phyloP scores from a whole-genome alignment of 495 filamentous ascomycete species.

The Penicillium desertorum region DNA sequence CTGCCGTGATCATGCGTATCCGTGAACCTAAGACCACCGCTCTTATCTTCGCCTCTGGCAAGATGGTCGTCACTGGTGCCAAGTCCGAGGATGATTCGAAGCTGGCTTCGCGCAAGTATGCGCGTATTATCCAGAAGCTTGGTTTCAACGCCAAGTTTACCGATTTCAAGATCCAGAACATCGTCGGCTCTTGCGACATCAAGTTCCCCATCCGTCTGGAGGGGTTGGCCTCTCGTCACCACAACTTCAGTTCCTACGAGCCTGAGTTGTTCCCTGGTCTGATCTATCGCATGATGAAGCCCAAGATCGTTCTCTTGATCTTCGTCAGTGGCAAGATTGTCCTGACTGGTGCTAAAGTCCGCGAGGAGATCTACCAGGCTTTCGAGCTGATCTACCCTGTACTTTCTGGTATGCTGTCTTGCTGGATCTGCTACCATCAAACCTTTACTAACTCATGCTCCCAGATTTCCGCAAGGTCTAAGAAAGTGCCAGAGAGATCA shows the following conservation, averaged over 20 bases:
- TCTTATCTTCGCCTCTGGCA: constrained; percentile 95
- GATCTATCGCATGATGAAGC: constrained; percentile 99
- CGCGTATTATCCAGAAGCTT: constrained; percentile 98
- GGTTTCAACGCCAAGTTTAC: constrained; percentile 99
- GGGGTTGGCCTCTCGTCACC: constrained; percentile 91
- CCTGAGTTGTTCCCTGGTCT: constrained; percentile 98
- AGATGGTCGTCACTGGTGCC: constrained; percentile 99
- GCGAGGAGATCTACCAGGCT: constrained; percentile 98
- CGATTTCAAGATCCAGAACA: constrained; percentile 99
- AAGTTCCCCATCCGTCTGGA: constrained; percentile 98
- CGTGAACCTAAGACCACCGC: constrained; percentile 98
- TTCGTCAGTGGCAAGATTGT: constrained; percentile 99
- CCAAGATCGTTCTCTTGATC: constrained; percentile 97
- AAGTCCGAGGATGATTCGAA: constrained; percentile 99
- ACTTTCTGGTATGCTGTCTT: constrained; percentile 68
- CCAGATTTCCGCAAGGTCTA: constrained; percentile 69
- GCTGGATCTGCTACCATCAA: neutral
- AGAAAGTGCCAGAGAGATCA: constrained; percentile 23
- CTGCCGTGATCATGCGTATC: constrained; percentile 99
- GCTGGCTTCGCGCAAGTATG: constrained; percentile 95
- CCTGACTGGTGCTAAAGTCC: constrained; percentile 94
- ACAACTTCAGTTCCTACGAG: constrained; percentile 99
- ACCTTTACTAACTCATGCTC: constrained; percentile 25
- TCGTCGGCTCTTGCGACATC: constrained; percentile 97
- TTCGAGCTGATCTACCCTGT: constrained; percentile 99